Evolutionary conservation across 441 rosid species (phyloP).

Genomic region (Pelargonium australe): DNA sequence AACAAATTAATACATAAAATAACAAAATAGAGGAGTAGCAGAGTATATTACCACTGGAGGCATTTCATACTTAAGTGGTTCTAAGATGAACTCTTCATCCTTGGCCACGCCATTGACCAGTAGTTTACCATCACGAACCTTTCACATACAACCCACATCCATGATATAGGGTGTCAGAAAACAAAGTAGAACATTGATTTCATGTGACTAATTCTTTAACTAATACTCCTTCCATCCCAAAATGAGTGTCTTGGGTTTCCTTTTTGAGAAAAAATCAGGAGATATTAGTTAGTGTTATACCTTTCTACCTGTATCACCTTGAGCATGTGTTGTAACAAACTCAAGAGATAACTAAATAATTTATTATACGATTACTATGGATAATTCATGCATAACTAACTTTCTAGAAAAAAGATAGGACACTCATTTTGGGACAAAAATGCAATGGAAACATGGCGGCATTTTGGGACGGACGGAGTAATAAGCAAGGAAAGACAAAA

Average conservation of each 20-base stretch:
- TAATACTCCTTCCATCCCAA: background rate
- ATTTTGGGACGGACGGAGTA: background rate
- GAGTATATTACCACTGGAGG: slow-evolving; percentile 36
- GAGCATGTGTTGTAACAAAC: too few species aligned
- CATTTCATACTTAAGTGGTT: slow-evolving; percentile 52
- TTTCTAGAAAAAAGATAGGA: background rate
- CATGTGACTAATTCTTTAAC: background rate
- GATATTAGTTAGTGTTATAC: too few species aligned
- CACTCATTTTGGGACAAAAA: too few species aligned
- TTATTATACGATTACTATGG: too few species aligned
- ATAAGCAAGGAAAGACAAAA: slow-evolving; percentile 6
- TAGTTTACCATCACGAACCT: slow-evolving; percentile 57
- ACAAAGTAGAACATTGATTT: background rate
- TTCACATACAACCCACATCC: slow-evolving; percentile 1
- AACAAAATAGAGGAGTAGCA: background rate
- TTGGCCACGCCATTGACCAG: slow-evolving; percentile 39
- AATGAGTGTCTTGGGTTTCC: too few species aligned
- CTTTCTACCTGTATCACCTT: too few species aligned
- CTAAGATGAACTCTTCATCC: slow-evolving; percentile 53
- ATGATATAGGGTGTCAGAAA: background rate
- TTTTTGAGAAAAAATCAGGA: too few species aligned
- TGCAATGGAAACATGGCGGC: background rate
- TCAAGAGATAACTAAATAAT: too few species aligned
- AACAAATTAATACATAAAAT: background rate
- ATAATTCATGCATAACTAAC: too few species aligned